Evolutionary conservation across 768 basidiomycete genomes (phyloP).

Genomic region (Leccinum obscurum): DNA sequence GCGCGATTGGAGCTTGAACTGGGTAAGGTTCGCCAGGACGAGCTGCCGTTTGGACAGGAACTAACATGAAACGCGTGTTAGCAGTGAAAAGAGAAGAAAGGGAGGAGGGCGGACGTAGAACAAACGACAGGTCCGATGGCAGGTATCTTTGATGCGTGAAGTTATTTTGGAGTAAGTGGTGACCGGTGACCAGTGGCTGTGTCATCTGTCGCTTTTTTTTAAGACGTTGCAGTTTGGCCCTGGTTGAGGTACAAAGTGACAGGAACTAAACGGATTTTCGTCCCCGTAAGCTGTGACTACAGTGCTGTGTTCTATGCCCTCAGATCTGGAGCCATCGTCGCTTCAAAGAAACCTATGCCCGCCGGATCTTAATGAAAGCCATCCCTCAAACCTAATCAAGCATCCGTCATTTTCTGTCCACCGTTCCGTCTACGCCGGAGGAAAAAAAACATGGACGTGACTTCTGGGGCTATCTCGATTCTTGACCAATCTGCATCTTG

Average conservation of each 20-base stretch:
- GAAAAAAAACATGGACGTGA: background rate
- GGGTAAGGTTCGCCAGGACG: constrained; percentile 32
- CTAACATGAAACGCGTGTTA: background rate
- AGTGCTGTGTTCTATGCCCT: background rate
- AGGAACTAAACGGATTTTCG: background rate
- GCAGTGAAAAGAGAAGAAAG: background rate
- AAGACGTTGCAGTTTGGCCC: too few relatives aligned
- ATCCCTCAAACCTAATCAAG: background rate
- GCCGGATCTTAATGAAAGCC: background rate
- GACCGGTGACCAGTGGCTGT: constrained; percentile 13
- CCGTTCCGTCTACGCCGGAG: background rate
- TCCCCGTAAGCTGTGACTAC: background rate
- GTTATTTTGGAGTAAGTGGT: constrained; percentile 15
- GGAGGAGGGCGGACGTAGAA: constrained; percentile 13
- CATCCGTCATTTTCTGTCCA: background rate
- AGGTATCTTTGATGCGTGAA: constrained; percentile 16
- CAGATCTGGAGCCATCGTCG: background rate
- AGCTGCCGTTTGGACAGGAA: constrained; percentile 27
- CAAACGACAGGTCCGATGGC: constrained; percentile 27
- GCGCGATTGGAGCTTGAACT: constrained; percentile 29
- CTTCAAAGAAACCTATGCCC: background rate
- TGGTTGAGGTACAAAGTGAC: background rate
- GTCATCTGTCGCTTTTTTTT: background rate
- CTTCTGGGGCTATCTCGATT: background rate
- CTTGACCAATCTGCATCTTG: background rate